Conservation (phyloP, 176 grass and related monocot species). For the Olyra latifolia region DNA sequence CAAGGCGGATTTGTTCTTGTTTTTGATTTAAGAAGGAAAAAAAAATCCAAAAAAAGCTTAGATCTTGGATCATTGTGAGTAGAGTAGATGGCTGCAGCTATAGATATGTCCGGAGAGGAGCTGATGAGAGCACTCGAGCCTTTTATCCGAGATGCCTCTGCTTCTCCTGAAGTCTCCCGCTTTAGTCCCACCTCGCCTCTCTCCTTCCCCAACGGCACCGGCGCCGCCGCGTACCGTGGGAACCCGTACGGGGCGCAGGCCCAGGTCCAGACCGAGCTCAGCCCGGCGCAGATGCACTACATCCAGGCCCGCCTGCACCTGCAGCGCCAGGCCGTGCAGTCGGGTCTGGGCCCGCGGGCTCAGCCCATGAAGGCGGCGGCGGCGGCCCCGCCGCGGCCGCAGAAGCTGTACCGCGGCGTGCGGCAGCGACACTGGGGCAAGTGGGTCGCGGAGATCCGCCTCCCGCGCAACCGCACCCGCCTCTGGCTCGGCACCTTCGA, state of each 20-base stretch:
- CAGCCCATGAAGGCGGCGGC: conserved; percentile 51
- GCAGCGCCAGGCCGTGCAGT: conserved; percentile 28
- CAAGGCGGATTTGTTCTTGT: conserved; percentile 18
- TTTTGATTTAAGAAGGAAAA: not conserved
- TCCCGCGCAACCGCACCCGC: conserved; percentile 70
- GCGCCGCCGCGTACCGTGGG: not conserved
- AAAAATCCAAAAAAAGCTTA: conserved; percentile 27
- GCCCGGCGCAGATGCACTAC: conserved; percentile 49
- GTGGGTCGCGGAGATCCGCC: conserved; percentile 87
- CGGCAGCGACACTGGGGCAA: conserved; percentile 85
- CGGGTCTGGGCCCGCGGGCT: conserved; percentile 41
- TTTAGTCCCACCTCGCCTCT: conserved; percentile 36
- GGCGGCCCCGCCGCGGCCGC: conserved; percentile 32
- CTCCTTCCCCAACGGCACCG: conserved; percentile 25
- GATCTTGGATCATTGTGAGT: not conserved
- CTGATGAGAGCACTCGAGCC: conserved; percentile 58
- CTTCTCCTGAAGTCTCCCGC: conserved; percentile 14
- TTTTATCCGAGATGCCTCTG: conserved; percentile 52
- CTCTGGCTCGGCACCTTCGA: conserved; percentile 95
- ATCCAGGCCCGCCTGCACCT: conserved; percentile 52
- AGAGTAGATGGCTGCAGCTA: conserved; percentile 45
- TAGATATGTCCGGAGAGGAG: conserved; percentile 61
- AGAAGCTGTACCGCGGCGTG: conserved; percentile 81
- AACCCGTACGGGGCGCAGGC: conserved; percentile 14
- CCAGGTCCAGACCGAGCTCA: conserved; percentile 17